phyloP scores from a whole-genome alignment of 345 rosid species.

The Kernera saxatilis region DNA sequence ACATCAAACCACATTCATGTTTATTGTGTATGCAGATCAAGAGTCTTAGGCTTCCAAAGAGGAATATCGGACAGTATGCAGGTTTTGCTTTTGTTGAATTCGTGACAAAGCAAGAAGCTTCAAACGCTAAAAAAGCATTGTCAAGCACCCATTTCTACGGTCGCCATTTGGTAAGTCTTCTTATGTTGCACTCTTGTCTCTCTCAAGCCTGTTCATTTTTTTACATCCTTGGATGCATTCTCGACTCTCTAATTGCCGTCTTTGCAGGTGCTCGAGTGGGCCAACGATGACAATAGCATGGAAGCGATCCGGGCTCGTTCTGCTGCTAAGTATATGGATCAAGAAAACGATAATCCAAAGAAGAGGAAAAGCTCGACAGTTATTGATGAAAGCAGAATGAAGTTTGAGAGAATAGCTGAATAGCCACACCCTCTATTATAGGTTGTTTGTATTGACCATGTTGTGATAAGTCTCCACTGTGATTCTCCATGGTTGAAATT shows the following conservation, averaged over 20 bases:
- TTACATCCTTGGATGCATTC: not conserved
- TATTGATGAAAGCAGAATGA: constrained; percentile 52
- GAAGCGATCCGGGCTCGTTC: constrained; percentile 72
- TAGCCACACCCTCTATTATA: not conserved
- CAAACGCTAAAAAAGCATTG: constrained; percentile 63
- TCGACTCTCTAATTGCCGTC: not conserved
- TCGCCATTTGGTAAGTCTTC: constrained; percentile 70
- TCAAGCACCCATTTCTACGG: constrained; percentile 82
- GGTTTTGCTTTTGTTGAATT: constrained; percentile 89
- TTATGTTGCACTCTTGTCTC: not conserved
- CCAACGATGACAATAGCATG: constrained; percentile 84
- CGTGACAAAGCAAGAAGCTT: constrained; percentile 86
- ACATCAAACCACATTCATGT: not conserved
- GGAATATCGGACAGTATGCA: constrained; percentile 48
- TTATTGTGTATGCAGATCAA: constrained; percentile 49
- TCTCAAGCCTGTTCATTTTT: not conserved
- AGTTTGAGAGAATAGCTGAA: constrained; percentile 47
- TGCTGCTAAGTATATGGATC: constrained; percentile 62
- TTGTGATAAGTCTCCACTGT: not conserved
- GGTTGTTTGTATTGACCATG: constrained; percentile 4
- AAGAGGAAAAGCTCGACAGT: constrained; percentile 54
- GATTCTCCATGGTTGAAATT: constrained; percentile 24
- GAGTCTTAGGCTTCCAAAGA: constrained; percentile 81
- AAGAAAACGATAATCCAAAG: constrained; percentile 43
- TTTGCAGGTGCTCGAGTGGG: constrained; percentile 73